Evolutionary conservation across 768 basidiomycete species (phyloP).

Genomic region (Dioszegia crocea): DNA sequence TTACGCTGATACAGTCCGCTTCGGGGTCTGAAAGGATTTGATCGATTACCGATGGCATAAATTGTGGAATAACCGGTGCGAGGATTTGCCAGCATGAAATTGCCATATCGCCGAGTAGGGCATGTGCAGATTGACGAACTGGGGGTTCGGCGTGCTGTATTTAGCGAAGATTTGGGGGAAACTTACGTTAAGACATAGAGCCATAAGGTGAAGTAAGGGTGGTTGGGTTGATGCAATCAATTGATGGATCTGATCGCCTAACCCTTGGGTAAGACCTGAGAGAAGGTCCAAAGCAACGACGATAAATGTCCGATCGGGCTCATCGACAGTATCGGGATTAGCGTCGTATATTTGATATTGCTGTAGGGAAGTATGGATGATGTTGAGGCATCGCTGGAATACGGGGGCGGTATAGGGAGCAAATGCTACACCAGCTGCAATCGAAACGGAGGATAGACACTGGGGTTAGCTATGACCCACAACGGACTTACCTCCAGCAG

Average conservation of each 20-base stretch:
- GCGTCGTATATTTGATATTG: conserved; percentile 84
- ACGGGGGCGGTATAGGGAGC: conserved; percentile 81
- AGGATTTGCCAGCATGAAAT: conserved; percentile 89
- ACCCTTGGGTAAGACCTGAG: conserved; percentile 90
- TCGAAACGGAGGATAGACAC: conserved; percentile 96
- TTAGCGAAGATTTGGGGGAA: neutral
- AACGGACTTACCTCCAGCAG: conserved; percentile 72
- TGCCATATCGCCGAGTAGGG: conserved; percentile 95
- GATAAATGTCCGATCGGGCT: conserved; percentile 94
- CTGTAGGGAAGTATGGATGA: conserved; percentile 76
- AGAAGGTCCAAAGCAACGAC: conserved; percentile 96
- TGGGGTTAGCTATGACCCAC: conserved; percentile 48
- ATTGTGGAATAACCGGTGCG: conserved; percentile 75
- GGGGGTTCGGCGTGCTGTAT: conserved; percentile 80
- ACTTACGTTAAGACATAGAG: conserved; percentile 71
- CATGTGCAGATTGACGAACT: conserved; percentile 93
- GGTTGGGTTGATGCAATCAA: conserved; percentile 69
- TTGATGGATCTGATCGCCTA: conserved; percentile 71
- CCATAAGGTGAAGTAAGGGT: conserved; percentile 72
- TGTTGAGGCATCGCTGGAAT: conserved; percentile 80
- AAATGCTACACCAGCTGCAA: conserved; percentile 88
- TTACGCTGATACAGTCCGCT: conserved; percentile 89
- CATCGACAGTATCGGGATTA: conserved; percentile 75
- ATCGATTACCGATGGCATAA: conserved; percentile 82
- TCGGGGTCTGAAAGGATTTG: conserved; percentile 76